Evolutionary conservation across 2,329 filamentous ascomycete genomes (phyloP), one percentile per base, ranked within the genome.

Genomic region (Neonectria magnoliae): DNA sequence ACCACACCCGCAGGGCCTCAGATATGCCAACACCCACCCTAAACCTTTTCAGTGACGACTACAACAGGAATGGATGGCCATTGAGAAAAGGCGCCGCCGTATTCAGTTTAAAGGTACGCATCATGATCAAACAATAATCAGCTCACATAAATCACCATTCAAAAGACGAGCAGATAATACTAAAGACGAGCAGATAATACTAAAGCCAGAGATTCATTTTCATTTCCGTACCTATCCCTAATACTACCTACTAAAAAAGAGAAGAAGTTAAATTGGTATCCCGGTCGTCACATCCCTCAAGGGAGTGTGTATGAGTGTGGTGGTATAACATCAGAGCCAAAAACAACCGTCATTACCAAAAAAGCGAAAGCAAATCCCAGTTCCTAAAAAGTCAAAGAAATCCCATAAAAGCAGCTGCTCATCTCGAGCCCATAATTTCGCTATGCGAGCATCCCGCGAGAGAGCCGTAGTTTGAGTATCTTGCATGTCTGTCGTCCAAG

Each of bases 401-500:
- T 60, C 50, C 61, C 60, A 65, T 71, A 65, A 56, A 68, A 69
- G 60, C 58, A 65, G 59, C 71, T 51, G 71, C 71, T 73, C 71
- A 62, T 72, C 67, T 72, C 60, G 71, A 73, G 71, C 69, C 66
- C 64, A 71, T 68, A 65, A 69, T 70, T 72, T 68, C 69, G 70
- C 68, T 73, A 70, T 73, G 62, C 64, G 59, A 67, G 71, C 71
- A 73, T 73, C 71, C 66, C 71, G 71, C 68, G 71, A 72, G 71
- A 73, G 71, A 73, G 71, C 69, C 64, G 64, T 68, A 61, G 68
- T 64, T 41, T 65, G 57, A 68, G 62, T 71, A 69, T 71, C 63
- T 71, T 71, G 68, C 65, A 70, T 60, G 50, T 65, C 62, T 69
- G 66, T 65, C 60, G 57, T 71, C 57, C 70, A 67, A 69, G 67